phyloP scores from a whole-genome alignment of 306 rosid species.

The Hippophae tibetana region DNA sequence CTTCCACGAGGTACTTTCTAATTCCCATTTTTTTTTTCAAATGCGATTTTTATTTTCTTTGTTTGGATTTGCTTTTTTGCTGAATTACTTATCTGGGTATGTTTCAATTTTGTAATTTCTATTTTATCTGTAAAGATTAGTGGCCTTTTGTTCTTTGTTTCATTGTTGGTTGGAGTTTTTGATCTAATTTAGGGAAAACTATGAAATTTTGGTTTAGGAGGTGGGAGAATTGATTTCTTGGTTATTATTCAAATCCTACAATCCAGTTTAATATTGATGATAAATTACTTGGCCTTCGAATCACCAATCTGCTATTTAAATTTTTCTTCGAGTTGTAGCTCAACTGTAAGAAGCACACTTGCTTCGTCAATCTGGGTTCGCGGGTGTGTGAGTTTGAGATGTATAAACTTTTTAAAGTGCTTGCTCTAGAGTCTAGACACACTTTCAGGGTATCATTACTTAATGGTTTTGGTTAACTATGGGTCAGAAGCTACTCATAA shows the following conservation, averaged over 20 bases:
- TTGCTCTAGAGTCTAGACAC: no score
- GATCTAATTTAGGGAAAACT: not conserved
- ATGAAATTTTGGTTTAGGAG: constrained; percentile 9
- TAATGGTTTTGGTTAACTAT: no score
- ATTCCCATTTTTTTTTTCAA: constrained; percentile 3
- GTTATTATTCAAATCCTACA: not conserved
- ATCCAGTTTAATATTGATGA: not conserved
- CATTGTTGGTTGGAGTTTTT: not conserved
- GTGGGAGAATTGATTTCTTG: not conserved
- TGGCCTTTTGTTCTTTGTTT: constrained; percentile 15
- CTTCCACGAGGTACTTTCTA: constrained; percentile 60
- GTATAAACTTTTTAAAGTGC: no score
- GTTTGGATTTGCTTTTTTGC: constrained; percentile 12
- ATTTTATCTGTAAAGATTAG: not conserved
- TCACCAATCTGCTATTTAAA: not conserved
- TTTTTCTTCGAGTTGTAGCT: not conserved
- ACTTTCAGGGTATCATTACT: no score
- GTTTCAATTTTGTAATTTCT: constrained; percentile 7
- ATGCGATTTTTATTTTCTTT: constrained; percentile 2
- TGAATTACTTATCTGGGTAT: constrained; percentile 5
- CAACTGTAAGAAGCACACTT: no score
- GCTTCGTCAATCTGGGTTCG: no score
- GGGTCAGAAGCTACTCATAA: no score
- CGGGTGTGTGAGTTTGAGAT: no score
- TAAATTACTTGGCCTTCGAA: not conserved